A percentile compares a stretch with the other conserved stretches of the same genome.
Conservation (phyloP, 768 basidiomycete genomes). For the Lyophyllum semitale region DNA sequence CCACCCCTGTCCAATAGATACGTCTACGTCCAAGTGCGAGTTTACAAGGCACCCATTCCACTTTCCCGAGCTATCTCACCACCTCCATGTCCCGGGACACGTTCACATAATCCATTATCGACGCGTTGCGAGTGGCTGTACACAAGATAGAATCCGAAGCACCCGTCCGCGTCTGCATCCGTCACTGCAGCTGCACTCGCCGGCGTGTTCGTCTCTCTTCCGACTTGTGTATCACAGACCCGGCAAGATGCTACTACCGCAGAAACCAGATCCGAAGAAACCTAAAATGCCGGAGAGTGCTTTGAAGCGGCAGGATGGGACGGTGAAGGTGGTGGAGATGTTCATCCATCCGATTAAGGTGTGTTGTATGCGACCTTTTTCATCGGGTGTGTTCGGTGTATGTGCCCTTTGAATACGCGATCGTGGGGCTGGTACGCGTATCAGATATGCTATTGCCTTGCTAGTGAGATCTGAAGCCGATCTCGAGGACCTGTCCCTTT, state of each 20-base stretch:
- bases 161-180: neutral
- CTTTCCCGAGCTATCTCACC: neutral
- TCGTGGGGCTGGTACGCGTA: too few relatives aligned
- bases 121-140: slow-evolving; percentile 9
- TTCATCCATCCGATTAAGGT: slow-evolving; percentile 74
- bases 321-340: slow-evolving; percentile 54
- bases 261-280: neutral
- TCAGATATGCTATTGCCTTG: too few relatives aligned
- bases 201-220: slow-evolving; percentile 9
- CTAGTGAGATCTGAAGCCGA: too few relatives aligned
- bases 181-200: slow-evolving; percentile 2
- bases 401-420: neutral
- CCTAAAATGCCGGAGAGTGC: neutral
- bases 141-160: slow-evolving; percentile 4
- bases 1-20: too few relatives aligned
- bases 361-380: slow-evolving; percentile 5
- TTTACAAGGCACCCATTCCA: neutral
- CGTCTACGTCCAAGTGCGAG: too few relatives aligned
- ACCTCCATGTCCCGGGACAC: slow-evolving; percentile 5
- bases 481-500: too few relatives aligned
- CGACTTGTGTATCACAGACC: slow-evolving; percentile 5
- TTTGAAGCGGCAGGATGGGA: slow-evolving; percentile 22
- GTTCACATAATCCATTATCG: slow-evolving; percentile 4
- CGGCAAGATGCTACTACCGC: neutral
- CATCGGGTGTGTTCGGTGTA: neutral